Conservation (phyloP, 2,329 filamentous ascomycete species). For the Colletotrichum sp. region DNA sequence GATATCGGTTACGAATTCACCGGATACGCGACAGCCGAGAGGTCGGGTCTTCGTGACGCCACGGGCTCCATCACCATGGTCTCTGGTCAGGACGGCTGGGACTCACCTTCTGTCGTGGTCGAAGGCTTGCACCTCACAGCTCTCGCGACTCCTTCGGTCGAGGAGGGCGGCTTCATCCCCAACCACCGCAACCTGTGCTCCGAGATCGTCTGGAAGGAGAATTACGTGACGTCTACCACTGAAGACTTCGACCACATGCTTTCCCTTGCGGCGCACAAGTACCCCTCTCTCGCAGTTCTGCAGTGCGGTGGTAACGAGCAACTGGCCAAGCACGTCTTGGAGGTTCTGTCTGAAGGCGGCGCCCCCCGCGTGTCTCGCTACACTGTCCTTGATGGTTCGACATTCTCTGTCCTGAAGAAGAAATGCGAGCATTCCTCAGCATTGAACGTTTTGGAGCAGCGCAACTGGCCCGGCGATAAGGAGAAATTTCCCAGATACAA, state of each 20-base stretch:
- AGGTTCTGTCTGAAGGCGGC: constrained; percentile 26
- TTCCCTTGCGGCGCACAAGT: constrained; percentile 41
- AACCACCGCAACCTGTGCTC: constrained; percentile 55
- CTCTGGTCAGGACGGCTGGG: constrained; percentile 32
- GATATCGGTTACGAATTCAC: constrained; percentile 38
- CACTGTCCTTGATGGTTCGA: constrained; percentile 28
- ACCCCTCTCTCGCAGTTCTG: constrained; percentile 41
- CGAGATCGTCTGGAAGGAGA: constrained; percentile 51
- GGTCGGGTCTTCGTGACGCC: constrained; percentile 40
- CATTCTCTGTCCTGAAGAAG: not conserved
- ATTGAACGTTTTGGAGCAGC: constrained; percentile 32
- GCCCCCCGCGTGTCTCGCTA: constrained; percentile 38
- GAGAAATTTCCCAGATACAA: constrained; percentile 34
- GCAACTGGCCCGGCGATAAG: constrained; percentile 21
- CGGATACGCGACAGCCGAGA: constrained; percentile 45
- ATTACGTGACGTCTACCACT: constrained; percentile 31
- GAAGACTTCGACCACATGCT: constrained; percentile 30
- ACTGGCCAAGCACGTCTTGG: constrained; percentile 28
- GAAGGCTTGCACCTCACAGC: constrained; percentile 49
- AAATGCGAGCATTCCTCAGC: constrained; percentile 18
- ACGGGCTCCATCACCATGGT: constrained; percentile 48
- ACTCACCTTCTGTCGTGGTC: constrained; percentile 43
- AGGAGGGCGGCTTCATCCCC: constrained; percentile 44
- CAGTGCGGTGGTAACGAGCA: constrained; percentile 36
- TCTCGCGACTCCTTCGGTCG: constrained; percentile 31